These are phyloP conservation scores for Auxenochlorella pyrenoidosa DNA, from an alignment of 139 green algal species.

Conservation along the genomic window DNA sequence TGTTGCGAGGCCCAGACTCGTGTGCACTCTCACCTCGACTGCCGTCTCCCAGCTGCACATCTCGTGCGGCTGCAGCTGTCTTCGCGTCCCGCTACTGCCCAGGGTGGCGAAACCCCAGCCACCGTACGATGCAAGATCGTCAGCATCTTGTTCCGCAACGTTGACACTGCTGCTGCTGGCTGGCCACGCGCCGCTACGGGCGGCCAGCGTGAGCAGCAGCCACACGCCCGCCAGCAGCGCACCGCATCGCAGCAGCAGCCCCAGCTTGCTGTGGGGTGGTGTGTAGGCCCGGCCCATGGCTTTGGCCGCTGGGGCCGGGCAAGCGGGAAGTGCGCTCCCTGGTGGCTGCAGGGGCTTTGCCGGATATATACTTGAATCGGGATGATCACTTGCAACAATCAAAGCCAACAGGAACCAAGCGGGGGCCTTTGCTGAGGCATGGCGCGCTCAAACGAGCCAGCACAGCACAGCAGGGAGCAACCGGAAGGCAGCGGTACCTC, in stretches of 20 bases:
- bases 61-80: neutral
- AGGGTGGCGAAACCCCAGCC: neutral
- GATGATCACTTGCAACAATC: too few species aligned
- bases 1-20: too few species aligned
- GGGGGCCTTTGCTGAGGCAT: too few species aligned
- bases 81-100: neutral
- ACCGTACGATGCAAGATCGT: neutral
- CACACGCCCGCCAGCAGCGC: neutral
- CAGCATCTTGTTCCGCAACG: neutral
- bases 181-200: neutral
- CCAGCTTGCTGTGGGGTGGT: neutral
- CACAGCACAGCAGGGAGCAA: too few species aligned
- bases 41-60: slow-evolving; percentile 24
- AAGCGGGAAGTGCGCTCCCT: too few species aligned
- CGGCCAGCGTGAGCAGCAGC: neutral
- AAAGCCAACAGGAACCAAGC: too few species aligned
- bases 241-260: neutral
- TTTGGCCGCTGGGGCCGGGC: too few species aligned
- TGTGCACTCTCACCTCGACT: neutral
- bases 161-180: neutral
- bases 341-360: too few species aligned
- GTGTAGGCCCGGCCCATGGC: neutral
- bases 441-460: too few species aligned
- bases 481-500: too few species aligned
- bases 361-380: too few species aligned